These are phyloP conservation scores for Aspergillus bombycis DNA, from an alignment of 2,329 filamentous ascomycete species.

Conservation along the genomic window DNA sequence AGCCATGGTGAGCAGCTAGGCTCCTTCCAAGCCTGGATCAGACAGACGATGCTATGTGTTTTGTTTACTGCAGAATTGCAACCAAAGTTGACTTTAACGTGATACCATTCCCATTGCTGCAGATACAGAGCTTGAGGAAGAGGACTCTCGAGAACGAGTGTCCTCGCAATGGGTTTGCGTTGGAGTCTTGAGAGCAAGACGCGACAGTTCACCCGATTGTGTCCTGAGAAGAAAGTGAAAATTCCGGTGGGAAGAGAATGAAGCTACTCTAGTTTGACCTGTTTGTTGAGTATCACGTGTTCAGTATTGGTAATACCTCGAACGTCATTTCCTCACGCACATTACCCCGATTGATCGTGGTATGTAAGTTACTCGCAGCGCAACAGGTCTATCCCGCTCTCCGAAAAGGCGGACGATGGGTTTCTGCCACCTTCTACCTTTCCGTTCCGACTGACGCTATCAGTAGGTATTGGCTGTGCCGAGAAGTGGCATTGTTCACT, in stretches of 20 bases:
- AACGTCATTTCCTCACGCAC: background rate
- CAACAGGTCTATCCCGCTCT: background rate
- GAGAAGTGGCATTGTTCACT: constrained; percentile 7
- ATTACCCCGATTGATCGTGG: background rate
- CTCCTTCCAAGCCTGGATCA: constrained; percentile 20
- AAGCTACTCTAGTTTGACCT: constrained; percentile 22
- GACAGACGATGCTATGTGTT: constrained; percentile 8
- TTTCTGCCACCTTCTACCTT: constrained; percentile 42
- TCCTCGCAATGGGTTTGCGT: constrained; percentile 16
- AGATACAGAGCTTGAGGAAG: constrained; percentile 20
- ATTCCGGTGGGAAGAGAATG: constrained; percentile 31
- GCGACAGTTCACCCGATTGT: constrained; percentile 12
- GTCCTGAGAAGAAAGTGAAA: constrained; percentile 29
- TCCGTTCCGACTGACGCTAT: constrained; percentile 18
- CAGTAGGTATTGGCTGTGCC: constrained; percentile 1
- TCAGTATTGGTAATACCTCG: background rate
- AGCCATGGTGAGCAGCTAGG: constrained; percentile 69
- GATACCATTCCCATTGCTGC: constrained; percentile 43
- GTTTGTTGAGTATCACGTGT: constrained; percentile 29
- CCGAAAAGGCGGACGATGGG: constrained; percentile 31
- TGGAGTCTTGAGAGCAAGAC: constrained; percentile 7
- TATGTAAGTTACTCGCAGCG: background rate
- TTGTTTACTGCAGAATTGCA: constrained; percentile 33
- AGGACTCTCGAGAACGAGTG: constrained; percentile 33
- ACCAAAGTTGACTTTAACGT: constrained; percentile 28